Evolutionary conservation across 345 rosid species (phyloP).

Genomic region (Eucalyptus tenuipes): DNA sequence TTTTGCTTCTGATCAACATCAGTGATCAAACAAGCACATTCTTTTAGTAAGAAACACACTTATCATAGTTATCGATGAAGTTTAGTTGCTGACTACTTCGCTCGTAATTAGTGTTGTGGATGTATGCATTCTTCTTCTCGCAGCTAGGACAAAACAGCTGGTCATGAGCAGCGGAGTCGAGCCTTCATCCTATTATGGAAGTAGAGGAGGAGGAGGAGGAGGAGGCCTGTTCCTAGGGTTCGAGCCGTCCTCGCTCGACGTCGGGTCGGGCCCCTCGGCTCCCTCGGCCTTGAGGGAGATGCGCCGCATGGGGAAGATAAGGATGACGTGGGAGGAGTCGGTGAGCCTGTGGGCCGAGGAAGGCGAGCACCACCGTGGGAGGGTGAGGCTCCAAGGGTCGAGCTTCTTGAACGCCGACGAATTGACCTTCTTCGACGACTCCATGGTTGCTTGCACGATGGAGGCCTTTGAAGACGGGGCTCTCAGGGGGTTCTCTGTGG

Average conservation of each 20-base stretch:
- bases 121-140: not conserved
- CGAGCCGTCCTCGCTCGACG: slow-evolving; percentile 21
- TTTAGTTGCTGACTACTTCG: not conserved
- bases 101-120: not conserved
- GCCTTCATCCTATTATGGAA: slow-evolving; percentile 8
- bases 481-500: slow-evolving; percentile 79
- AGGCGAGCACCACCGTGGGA: slow-evolving; percentile 72
- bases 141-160: slow-evolving; percentile 60
- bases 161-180: slow-evolving; percentile 39
- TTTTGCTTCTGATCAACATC: not conserved
- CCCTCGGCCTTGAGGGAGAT: slow-evolving; percentile 43
- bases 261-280: slow-evolving; percentile 13
- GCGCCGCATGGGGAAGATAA: slow-evolving; percentile 81
- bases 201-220: not conserved
- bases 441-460: slow-evolving; percentile 78
- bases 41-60: not conserved
- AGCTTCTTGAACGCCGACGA: slow-evolving; percentile 88
- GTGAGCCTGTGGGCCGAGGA: slow-evolving; percentile 96
- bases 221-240: slow-evolving; percentile 40
- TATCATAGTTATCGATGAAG: not conserved
- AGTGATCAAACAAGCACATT: not conserved
- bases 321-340: slow-evolving; percentile 96
- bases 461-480: slow-evolving; percentile 81
- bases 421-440: slow-evolving; percentile 70
- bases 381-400: slow-evolving; percentile 56